Conservation (phyloP, 192 early-diverging fungal genomes). For the Coemansia sp. region DNA sequence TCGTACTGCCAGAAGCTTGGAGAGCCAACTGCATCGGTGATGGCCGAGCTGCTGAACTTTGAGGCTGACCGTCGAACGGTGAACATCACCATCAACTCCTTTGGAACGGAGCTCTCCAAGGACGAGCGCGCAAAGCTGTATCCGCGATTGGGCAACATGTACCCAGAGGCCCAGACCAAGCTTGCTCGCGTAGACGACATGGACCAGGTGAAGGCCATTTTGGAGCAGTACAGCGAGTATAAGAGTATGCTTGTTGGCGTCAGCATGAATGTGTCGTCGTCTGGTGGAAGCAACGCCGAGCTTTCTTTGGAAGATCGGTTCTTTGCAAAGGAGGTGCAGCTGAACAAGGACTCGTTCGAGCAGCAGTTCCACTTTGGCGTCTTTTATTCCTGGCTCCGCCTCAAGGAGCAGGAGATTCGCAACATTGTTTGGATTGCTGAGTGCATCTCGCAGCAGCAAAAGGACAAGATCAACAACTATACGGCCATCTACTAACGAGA, state of each 20-base stretch:
- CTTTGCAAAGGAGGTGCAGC: conserved; percentile 90
- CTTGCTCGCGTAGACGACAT: conserved; percentile 87
- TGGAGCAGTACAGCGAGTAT: conserved; percentile 89
- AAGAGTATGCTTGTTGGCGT: conserved; percentile 74
- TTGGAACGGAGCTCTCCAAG: conserved; percentile 94
- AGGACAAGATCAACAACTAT: conserved; percentile 92
- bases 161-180: conserved; percentile 83
- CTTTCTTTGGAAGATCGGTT: conserved; percentile 90
- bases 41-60: conserved; percentile 93
- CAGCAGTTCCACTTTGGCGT: conserved; percentile 97
- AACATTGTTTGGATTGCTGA: conserved; percentile 99
- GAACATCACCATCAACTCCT: conserved; percentile 99
- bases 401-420: conserved; percentile 98
- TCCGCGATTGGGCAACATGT: conserved; percentile 86
- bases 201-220: conserved; percentile 85
- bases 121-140: conserved; percentile 95
- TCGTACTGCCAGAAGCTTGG: conserved; percentile 78
- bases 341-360: conserved; percentile 90
- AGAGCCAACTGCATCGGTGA: conserved; percentile 84
- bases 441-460: conserved; percentile 97
- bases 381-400: conserved; percentile 91
- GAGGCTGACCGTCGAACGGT: conserved; percentile 97
- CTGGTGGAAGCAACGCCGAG: conserved; percentile 38
- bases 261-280: conserved; percentile 33
- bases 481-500: conserved; percentile 89